Percentiles rank a stretch among this genome's conserved stretches.
Conservation (phyloP, 495 filamentous ascomycete genomes). For the Aspergillus wentii region DNA sequence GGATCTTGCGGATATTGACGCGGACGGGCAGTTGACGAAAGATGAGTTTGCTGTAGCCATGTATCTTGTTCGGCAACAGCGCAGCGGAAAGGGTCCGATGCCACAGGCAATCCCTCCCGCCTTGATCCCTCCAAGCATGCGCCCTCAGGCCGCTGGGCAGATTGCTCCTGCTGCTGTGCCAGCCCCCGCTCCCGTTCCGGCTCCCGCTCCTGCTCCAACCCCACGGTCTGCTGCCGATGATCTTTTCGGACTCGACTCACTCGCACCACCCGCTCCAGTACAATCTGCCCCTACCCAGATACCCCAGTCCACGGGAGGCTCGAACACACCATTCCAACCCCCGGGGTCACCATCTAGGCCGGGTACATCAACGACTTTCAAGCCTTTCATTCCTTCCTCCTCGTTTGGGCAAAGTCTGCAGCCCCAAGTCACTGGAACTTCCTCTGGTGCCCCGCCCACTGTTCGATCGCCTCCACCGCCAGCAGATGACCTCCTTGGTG, state of each 20-base stretch:
- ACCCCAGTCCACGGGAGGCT: conserved; percentile 68
- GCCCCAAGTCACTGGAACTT: conserved; percentile 72
- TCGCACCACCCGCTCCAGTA: conserved; percentile 44
- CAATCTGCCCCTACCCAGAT: conserved; percentile 57
- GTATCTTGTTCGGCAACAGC: conserved; percentile 89
- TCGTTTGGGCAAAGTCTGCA: conserved; percentile 82
- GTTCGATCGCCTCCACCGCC: conserved; percentile 48
- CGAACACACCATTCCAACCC: conserved; percentile 38
- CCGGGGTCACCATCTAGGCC: conserved; percentile 40
- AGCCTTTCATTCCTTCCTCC: conserved; percentile 86
- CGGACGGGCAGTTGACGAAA: conserved; percentile 73
- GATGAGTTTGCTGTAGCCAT: conserved; percentile 98
- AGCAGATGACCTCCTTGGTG: conserved; percentile 89
- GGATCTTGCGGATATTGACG: conserved; percentile 94
- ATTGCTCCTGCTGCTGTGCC: conserved; percentile 40
- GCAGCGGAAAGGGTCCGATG: conserved; percentile 62
- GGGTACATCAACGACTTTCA: conserved; percentile 56
- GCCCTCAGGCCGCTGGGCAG: conserved; percentile 51
- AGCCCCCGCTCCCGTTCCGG: conserved; percentile 44
- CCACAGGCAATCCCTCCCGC: conserved; percentile 73
- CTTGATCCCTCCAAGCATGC: conserved; percentile 85
- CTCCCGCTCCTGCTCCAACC: conserved; percentile 9
- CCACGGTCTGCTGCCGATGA: conserved; percentile 79
- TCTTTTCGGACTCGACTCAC: conserved; percentile 78
- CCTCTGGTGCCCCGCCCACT: conserved; percentile 35